Conservation (phyloP, 768 basidiomycete genomes). For the Tulasnella sp. region DNA sequence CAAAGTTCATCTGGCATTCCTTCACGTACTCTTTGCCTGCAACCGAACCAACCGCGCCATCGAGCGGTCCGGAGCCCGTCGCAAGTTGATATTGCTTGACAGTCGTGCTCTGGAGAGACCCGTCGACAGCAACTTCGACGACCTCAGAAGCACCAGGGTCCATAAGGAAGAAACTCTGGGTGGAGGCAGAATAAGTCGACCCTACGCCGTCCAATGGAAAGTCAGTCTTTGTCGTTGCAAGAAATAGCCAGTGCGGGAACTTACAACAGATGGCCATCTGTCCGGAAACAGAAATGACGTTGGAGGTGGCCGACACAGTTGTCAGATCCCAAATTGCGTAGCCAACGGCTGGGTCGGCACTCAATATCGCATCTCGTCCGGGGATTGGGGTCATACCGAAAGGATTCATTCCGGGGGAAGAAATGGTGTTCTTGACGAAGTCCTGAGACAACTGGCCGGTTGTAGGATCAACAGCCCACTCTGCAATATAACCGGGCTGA, state of each 20-base stretch:
- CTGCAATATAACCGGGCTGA: neutral
- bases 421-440: neutral
- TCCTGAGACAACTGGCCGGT: neutral
- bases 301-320: neutral
- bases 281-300: neutral
- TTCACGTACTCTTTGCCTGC: neutral
- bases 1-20: neutral
- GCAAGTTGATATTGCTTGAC: constrained; percentile 7
- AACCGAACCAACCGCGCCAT: neutral
- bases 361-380: constrained; percentile 5
- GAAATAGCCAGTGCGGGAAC: neutral
- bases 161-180: constrained; percentile 10
- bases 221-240: neutral
- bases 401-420: neutral
- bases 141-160: neutral
- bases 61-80: neutral
- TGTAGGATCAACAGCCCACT: neutral
- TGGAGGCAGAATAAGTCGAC: constrained; percentile 2
- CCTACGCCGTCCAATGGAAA: neutral
- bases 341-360: constrained; percentile 4
- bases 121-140: neutral
- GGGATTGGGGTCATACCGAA: constrained; percentile 13
- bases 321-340: constrained; percentile 8
- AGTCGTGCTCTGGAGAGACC: neutral
- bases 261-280: neutral